Conservation (phyloP, 164 flowering plant species). For the Malania oleifera region DNA sequence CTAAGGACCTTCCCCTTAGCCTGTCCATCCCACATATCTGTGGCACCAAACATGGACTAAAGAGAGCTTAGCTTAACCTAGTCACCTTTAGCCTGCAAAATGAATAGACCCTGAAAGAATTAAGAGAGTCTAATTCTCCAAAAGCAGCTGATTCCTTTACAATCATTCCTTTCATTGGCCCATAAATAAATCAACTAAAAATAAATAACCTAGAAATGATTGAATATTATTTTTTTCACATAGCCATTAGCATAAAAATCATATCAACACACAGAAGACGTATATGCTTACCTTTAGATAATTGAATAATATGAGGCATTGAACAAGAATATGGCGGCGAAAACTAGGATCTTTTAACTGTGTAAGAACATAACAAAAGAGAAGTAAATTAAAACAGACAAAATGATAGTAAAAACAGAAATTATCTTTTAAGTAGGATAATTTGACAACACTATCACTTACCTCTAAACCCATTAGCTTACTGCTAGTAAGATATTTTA, state of each 20-base stretch:
- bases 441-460: constrained; percentile 5
- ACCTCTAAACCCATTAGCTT: constrained; percentile 98
- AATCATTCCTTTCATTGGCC: too few species aligned
- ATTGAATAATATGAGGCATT: constrained; percentile 92
- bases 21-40: too few species aligned
- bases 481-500: constrained; percentile 96
- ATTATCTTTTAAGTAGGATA: neutral
- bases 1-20: too few species aligned
- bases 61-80: too few species aligned
- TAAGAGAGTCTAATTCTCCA: too few species aligned
- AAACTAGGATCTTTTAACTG: constrained; percentile 99
- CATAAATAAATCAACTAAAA: too few species aligned
- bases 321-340: constrained; percentile 91
- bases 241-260: neutral
- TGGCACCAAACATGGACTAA: too few species aligned
- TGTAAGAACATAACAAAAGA: constrained; percentile 4
- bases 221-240: too few species aligned
- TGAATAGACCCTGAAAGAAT: too few species aligned
- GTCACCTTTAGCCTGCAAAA: too few species aligned
- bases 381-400: neutral
- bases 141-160: too few species aligned
- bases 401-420: neutral
- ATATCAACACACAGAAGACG: neutral
- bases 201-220: too few species aligned
- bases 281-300: constrained; percentile 66